Conservation (phyloP, 2,329 filamentous ascomycete genomes). For the Ceratocystis colombiana region DNA sequence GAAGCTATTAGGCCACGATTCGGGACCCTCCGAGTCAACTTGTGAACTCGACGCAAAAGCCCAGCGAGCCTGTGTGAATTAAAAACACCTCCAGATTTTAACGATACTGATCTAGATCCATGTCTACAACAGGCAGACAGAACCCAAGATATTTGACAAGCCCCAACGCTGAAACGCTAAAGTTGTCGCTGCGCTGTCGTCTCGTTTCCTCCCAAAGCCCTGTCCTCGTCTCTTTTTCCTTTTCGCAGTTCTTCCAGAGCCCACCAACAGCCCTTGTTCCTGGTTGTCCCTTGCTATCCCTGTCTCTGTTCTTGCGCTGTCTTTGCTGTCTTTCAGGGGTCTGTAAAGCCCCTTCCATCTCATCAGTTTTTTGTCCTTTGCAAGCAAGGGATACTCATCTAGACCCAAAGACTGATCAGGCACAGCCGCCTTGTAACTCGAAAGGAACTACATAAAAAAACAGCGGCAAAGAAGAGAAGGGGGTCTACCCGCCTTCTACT, state of each 20-base stretch:
- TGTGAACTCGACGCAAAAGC: too few species aligned
- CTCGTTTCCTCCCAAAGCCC: conserved; percentile 3
- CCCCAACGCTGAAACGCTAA: not conserved
- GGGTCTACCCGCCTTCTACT: not conserved
- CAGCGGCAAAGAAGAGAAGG: not conserved
- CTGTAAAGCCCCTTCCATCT: not conserved
- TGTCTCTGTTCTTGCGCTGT: not conserved
- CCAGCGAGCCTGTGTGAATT: too few species aligned
- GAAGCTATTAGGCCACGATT: too few species aligned
- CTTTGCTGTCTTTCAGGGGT: conserved; percentile 6
- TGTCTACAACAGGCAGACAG: not conserved
- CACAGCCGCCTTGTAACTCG: conserved; percentile 5
- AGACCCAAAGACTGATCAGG: not conserved
- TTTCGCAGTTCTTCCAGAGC: not conserved
- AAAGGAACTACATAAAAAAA: not conserved
- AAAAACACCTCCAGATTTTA: too few species aligned
- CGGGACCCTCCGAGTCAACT: too few species aligned
- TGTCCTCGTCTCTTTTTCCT: not conserved
- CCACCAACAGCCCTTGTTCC: not conserved
- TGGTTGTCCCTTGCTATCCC: not conserved
- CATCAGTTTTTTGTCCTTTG: not conserved
- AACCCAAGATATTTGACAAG: not conserved
- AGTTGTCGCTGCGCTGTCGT: not conserved
- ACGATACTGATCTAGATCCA: too few species aligned
- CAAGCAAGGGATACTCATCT: not conserved